A percentile compares a stretch with the other conserved stretches of the same genome.
Conservation (phyloP, 225 moss, liverwort and hornwort species). For the Bryum argenteum region DNA sequence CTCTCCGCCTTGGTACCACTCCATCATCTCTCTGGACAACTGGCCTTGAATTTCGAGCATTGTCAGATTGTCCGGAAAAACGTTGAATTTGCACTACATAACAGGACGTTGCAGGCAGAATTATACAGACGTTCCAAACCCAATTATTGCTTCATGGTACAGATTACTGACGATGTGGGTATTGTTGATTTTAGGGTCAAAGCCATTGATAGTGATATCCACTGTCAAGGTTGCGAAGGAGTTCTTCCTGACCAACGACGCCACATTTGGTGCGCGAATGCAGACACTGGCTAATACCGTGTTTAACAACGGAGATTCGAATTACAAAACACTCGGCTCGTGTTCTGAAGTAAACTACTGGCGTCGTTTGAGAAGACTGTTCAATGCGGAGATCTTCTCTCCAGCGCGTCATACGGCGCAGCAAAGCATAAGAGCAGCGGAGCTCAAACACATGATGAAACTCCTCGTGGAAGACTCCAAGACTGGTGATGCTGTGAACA, state of each 20-base stretch:
- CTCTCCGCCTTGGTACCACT: slow-evolving; percentile 27
- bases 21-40: no score
- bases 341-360: slow-evolving; percentile 14
- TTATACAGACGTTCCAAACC: no score
- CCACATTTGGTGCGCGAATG: background rate
- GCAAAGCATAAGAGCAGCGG: background rate
- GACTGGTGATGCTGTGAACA: slow-evolving; percentile 10
- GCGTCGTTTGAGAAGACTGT: slow-evolving; percentile 2
- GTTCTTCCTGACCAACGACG: slow-evolving; percentile 17
- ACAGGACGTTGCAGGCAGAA: no score
- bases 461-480: slow-evolving; percentile 19
- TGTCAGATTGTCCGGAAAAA: no score
- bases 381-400: slow-evolving; percentile 29
- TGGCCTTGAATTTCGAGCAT: no score
- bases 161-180: background rate
- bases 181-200: no score
- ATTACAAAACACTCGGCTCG: background rate
- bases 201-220: slow-evolving; percentile 34
- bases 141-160: no score
- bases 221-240: slow-evolving; percentile 20
- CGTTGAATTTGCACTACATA: no score
- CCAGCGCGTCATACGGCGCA: slow-evolving; percentile 17
- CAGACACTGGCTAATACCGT: slow-evolving; percentile 17
- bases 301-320: slow-evolving; percentile 1
- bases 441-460: slow-evolving; percentile 35